A percentile compares a stretch with the other conserved stretches of the same genome.
Conservation (phyloP, 306 rosid genomes). For the Crataegus laevigata region DNA sequence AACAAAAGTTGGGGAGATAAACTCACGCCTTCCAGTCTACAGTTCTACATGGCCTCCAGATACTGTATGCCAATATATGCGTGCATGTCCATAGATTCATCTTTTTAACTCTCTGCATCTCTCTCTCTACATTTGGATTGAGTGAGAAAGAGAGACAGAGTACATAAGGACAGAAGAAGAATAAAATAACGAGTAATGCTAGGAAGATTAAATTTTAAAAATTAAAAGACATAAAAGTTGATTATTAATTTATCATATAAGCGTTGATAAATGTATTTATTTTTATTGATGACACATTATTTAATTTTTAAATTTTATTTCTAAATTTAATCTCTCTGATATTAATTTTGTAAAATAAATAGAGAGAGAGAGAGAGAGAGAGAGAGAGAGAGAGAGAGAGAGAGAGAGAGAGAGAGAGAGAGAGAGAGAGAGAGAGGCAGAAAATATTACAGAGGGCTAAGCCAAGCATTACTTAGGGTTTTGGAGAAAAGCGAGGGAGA, state of each 20-base stretch:
- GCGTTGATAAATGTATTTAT: too few relatives aligned
- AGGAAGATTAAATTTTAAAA: too few relatives aligned
- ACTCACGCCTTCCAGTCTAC: conserved; percentile 30
- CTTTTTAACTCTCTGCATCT: conserved; percentile 19
- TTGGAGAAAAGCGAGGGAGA: background rate
- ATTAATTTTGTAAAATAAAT: too few relatives aligned
- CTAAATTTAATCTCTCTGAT: fast-evolving
- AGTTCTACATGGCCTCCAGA: conserved; percentile 24
- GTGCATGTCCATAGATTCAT: conserved; percentile 9
- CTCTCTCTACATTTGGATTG: conserved; percentile 17
- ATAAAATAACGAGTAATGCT: background rate
- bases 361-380: too few relatives aligned
- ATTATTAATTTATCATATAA: too few relatives aligned
- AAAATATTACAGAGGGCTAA: background rate
- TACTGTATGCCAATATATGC: background rate
- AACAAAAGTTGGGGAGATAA: conserved; percentile 18
- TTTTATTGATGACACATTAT: fast-evolving
- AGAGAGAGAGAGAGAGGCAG: background rate
- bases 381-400: conserved; percentile 6
- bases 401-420: conserved; percentile 6
- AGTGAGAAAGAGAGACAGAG: conserved; percentile 12
- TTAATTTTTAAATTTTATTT: too few relatives aligned
- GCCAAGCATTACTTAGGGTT: background rate
- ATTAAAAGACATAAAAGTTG: too few relatives aligned
- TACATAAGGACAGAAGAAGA: conserved; percentile 21